Evolutionary conservation across 2,329 filamentous ascomycete species (phyloP), one percentile per base, ranked within the genome.

Genomic region (Stromatinia cepivora): DNA sequence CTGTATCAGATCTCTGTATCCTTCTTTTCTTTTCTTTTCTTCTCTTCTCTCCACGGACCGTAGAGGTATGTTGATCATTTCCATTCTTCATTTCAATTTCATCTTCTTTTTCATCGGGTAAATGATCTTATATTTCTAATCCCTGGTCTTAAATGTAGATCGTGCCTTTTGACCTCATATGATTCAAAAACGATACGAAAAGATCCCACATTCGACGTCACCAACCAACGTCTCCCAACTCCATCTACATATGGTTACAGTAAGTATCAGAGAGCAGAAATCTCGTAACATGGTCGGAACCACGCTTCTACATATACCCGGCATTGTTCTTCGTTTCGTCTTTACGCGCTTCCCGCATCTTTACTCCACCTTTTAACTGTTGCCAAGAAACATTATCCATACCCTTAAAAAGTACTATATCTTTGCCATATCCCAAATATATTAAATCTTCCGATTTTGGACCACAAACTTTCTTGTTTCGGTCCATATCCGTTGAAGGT

Each of bases 381-480:
- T 63, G 61, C 61, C 31, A 63, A 63, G 46, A 52, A 28, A 25
- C n/a, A 63, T 28, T 34, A 50, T 50, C 45, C 59, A 45, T 42
- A 56, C 50, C 25, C 45, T 50, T 10, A 25, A 34, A 34, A 63
- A 46, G 50, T 66, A 69, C 70, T 67, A 74, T 74, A 72, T 73
- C 71, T 75, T 72, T 66, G 74, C 66, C 66, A 58, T 58, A 31
- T 63, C 66, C 62, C 56, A 62, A 31, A 62, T 62, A 67, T 45
- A 67, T 67, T 67, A 62, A 61, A 39, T 7, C 57, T 62, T 62
- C 20, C 56, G 20, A 34, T 39, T 62, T 34, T 15, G 54, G 34
- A 31, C 56, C n/a, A 22, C 36, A 62, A 36, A n/a, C 17, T 22
- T 53, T 45, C 52, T 66, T 59, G n/a, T 59, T 59, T 48, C 28